phyloP scores from a whole-genome alignment of 805 yeast genomes.

The Yarrowia sp. region DNA sequence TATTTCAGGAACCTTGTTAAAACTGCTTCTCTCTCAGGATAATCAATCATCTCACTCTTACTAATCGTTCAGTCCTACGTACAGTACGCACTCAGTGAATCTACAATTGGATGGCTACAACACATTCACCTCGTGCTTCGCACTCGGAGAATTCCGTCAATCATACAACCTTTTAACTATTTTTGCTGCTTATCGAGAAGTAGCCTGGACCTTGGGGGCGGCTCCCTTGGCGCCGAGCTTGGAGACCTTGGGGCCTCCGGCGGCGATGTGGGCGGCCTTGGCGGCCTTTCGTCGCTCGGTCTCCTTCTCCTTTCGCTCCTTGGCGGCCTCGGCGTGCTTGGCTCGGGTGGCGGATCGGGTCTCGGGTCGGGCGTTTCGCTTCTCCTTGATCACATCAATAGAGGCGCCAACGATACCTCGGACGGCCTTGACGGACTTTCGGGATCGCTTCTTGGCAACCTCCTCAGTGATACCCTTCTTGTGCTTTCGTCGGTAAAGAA shows the following conservation, averaged over 20 bases:
- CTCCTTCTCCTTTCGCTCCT: conserved; percentile 72
- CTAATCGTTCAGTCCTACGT: too few species aligned
- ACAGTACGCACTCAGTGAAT: too few species aligned
- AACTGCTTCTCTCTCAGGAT: too few species aligned
- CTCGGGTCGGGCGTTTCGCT: conserved; percentile 95
- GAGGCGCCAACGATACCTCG: conserved; percentile 99
- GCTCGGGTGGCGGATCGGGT: conserved; percentile 98
- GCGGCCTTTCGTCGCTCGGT: conserved; percentile 96
- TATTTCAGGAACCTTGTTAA: too few species aligned
- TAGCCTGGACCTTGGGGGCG: conserved; percentile 94
- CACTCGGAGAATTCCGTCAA: too few species aligned
- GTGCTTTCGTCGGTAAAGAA: conserved; percentile 99
- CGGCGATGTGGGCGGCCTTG: conserved; percentile 71
- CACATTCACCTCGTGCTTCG: too few species aligned
- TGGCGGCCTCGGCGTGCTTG: conserved; percentile 68
- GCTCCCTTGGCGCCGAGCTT: conserved; percentile 98
- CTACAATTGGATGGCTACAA: too few species aligned
- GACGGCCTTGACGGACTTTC: conserved; percentile 97
- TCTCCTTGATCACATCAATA: conserved; percentile 96
- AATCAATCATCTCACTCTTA: too few species aligned
- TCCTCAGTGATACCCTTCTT: conserved; percentile 99
- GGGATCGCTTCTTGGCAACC: conserved; percentile 93
- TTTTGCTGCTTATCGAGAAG: conserved; percentile 78
- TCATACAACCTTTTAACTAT: conserved; percentile 33
- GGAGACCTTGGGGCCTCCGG: conserved; percentile 60